These are phyloP conservation scores for Carex kokanica DNA, from an alignment of 176 grass and related monocot genomes.

Conservation along the genomic window DNA sequence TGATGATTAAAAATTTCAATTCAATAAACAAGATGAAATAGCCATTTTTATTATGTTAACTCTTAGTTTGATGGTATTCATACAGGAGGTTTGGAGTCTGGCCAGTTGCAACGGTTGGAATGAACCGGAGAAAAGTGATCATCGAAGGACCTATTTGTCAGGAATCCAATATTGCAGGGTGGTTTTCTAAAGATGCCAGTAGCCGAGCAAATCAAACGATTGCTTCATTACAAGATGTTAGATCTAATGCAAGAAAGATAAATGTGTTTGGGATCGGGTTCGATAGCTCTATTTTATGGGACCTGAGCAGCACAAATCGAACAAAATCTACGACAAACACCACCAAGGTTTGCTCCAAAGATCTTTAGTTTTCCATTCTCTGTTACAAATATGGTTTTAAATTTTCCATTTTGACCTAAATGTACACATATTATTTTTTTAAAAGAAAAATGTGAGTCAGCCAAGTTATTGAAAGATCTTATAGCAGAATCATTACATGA, in stretches of 20 bases:
- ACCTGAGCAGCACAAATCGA: conserved; percentile 32
- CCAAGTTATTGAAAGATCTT: background rate
- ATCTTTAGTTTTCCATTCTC: background rate
- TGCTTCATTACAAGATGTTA: conserved; percentile 11
- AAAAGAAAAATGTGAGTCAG: background rate
- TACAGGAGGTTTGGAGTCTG: conserved; percentile 52
- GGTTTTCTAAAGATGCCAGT: conserved; percentile 35
- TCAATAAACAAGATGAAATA: background rate
- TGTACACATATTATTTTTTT: background rate
- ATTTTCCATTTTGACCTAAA: background rate
- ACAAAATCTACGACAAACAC: conserved; percentile 31
- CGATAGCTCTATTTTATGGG: conserved; percentile 67
- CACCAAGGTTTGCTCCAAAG: conserved; percentile 35
- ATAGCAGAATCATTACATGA: background rate
- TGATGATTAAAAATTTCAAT: background rate
- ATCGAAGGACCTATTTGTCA: conserved; percentile 46
- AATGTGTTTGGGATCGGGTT: conserved; percentile 48
- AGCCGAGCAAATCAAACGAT: background rate
- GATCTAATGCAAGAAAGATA: conserved; percentile 28
- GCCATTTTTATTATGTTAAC: background rate
- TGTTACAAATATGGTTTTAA: background rate
- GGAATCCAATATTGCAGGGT: conserved; percentile 46
- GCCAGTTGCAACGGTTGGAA: conserved; percentile 39
- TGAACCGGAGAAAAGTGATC: conserved; percentile 26
- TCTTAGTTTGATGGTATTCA: background rate